Conservation (phyloP, 2,329 filamentous ascomycete genomes). For the Colletotrichum sp. region DNA sequence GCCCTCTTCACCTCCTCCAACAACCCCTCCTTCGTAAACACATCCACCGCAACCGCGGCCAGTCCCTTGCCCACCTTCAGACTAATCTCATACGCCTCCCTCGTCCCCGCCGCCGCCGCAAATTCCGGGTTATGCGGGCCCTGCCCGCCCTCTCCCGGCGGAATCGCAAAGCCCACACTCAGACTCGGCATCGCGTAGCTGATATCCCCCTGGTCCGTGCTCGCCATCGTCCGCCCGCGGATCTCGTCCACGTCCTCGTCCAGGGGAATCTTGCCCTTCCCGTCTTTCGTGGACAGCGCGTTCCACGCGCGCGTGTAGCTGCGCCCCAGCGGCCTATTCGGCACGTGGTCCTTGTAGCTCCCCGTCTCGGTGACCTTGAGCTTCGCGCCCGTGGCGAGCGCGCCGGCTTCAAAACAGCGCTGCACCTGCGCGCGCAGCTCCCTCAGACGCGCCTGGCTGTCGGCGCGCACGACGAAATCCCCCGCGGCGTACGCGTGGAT, state of each 20-base stretch:
- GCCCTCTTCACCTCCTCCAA: slow-evolving; percentile 25
- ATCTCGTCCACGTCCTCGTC: slow-evolving; percentile 46
- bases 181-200: slow-evolving; percentile 63
- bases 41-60: slow-evolving; percentile 27
- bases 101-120: slow-evolving; percentile 25
- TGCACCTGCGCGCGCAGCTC: slow-evolving; percentile 46
- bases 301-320: slow-evolving; percentile 53
- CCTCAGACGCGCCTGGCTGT: slow-evolving; percentile 34
- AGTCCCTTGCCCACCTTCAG: slow-evolving; percentile 27
- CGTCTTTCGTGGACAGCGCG: slow-evolving; percentile 28
- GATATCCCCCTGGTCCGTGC: slow-evolving; percentile 65
- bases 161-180: slow-evolving; percentile 56
- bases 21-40: slow-evolving; percentile 23
- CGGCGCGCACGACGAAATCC: slow-evolving; percentile 31
- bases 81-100: slow-evolving; percentile 24
- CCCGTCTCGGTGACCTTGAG: slow-evolving; percentile 46
- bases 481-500: slow-evolving; percentile 57
- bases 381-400: slow-evolving; percentile 49
- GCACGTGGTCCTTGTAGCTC: slow-evolving; percentile 60
- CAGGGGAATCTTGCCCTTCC: slow-evolving; percentile 30
- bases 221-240: slow-evolving; percentile 51
- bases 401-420: slow-evolving; percentile 45
- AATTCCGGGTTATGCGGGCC: slow-evolving; percentile 28
- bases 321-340: slow-evolving; percentile 52
- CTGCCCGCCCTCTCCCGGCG: slow-evolving; percentile 33